A percentile compares a stretch with the other conserved stretches of the same genome.
Evolutionary conservation across 768 basidiomycete genomes (phyloP).

Genomic region (Mycena alexandri): DNA sequence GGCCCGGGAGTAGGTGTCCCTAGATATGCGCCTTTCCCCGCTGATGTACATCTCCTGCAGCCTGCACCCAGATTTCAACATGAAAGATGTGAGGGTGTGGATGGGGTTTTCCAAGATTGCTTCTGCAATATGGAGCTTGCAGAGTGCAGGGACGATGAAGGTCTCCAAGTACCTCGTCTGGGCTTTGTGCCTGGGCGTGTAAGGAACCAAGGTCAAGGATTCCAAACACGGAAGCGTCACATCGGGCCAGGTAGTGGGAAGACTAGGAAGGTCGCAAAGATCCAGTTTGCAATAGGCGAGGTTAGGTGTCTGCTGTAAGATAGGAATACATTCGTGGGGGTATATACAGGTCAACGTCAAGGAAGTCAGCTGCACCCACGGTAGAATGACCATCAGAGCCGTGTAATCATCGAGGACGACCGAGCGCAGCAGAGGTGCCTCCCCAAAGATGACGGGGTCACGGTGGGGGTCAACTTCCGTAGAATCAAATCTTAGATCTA

Average conservation of each 20-base stretch:
- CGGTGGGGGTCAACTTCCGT: no score
- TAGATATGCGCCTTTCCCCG: neutral
- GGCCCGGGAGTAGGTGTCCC: neutral
- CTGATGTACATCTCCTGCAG: neutral
- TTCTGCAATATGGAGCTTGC: neutral
- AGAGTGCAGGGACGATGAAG: conserved; percentile 1
- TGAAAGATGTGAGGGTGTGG: neutral
- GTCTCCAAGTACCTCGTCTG: neutral
- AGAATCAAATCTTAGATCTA: no score
- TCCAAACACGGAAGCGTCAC: neutral
- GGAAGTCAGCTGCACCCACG: conserved; percentile 4
- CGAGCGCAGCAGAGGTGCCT: neutral
- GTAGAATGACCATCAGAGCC: neutral
- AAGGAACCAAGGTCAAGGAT: neutral
- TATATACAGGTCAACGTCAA: neutral
- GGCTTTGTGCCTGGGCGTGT: no score
- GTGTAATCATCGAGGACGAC: neutral
- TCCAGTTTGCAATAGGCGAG: neutral
- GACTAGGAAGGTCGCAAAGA: neutral
- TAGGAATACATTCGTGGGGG: neutral
- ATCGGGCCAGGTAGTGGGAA: neutral
- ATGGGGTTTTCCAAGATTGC: neutral
- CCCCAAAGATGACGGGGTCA: neutral
- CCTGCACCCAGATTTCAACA: neutral
- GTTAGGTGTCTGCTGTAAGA: neutral